A percentile compares a stretch with the other conserved stretches of the same genome.
phyloP scores from a whole-genome alignment of 2,329 filamentous ascomycete genomes.

The Fusarium sp. region DNA sequence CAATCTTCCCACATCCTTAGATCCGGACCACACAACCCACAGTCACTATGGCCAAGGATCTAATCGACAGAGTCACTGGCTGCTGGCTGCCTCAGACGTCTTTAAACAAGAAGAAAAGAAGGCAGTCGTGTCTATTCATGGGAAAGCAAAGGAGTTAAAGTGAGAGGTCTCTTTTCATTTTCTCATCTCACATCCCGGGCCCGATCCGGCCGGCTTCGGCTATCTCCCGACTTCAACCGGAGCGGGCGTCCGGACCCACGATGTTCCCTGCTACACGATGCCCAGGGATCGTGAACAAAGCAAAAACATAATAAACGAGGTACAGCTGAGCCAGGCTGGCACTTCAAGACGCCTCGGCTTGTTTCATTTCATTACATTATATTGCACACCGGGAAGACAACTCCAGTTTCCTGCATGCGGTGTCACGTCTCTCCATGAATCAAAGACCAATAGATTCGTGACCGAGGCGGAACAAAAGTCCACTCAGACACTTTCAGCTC shows the following conservation, averaged over 20 bases:
- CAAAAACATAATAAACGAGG: constrained; percentile 23
- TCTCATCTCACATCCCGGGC: constrained; percentile 10
- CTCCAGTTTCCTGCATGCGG: constrained; percentile 21
- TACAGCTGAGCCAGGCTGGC: constrained; percentile 4
- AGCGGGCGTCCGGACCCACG: constrained; percentile 6
- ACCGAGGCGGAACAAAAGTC: constrained; percentile 17
- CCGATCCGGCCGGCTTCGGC: constrained; percentile 26
- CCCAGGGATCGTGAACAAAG: neutral
- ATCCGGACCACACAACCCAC: constrained; percentile 4
- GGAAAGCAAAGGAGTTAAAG: neutral
- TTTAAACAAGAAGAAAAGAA: too few relatives aligned
- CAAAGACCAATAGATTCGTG: constrained; percentile 16
- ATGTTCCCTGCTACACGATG: constrained; percentile 2
- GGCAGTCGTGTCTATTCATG: neutral
- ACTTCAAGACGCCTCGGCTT: constrained; percentile 4
- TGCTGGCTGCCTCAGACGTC: too few relatives aligned
- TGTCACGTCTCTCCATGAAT: constrained; percentile 5
- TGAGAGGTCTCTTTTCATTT: neutral
- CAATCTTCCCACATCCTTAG: neutral
- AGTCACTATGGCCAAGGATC: neutral
- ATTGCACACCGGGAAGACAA: neutral
- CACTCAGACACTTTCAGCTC: constrained; percentile 24
- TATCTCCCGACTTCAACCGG: constrained; percentile 34
- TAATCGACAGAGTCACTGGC: neutral
- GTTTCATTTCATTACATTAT: neutral